phyloP scores from a whole-genome alignment of 495 filamentous ascomycete species.

The Collariella sp. region DNA sequence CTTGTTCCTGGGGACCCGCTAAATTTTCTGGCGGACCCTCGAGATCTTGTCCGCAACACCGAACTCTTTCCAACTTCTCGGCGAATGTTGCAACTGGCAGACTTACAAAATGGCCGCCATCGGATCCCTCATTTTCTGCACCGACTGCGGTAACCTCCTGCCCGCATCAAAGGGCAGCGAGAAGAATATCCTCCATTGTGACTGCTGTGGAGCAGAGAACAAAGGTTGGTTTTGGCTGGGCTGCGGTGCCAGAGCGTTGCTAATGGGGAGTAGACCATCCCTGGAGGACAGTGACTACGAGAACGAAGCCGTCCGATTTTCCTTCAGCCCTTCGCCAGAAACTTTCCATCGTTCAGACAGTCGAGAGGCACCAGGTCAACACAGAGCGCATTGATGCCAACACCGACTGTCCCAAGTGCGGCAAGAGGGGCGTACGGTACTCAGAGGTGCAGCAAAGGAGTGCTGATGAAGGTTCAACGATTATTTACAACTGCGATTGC shows the following conservation, averaged over 20 bases:
- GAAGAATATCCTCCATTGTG: slow-evolving; percentile 68
- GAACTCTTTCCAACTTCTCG: neutral
- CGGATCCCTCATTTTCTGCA: slow-evolving; percentile 88
- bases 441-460: slow-evolving; percentile 78
- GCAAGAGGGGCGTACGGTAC: slow-evolving; percentile 72
- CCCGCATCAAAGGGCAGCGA: slow-evolving; percentile 66
- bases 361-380: slow-evolving; percentile 69
- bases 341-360: slow-evolving; percentile 71
- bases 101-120: slow-evolving; percentile 63
- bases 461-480: slow-evolving; percentile 90
- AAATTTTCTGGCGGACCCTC: neutral
- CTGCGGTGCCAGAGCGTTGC: neutral
- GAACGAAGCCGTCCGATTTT: slow-evolving; percentile 76
- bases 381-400: slow-evolving; percentile 63
- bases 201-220: slow-evolving; percentile 75
- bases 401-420: slow-evolving; percentile 70
- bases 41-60: neutral
- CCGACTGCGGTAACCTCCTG: slow-evolving; percentile 84
- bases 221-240: slow-evolving; percentile 49
- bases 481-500: slow-evolving; percentile 81
- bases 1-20: neutral
- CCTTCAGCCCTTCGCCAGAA: slow-evolving; percentile 80
- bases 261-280: slow-evolving; percentile 53
- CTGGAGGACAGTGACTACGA: slow-evolving; percentile 71
- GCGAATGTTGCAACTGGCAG: neutral